Evolutionary conservation across 768 basidiomycete genomes (phyloP).

Genomic region (Trametes villosa): DNA sequence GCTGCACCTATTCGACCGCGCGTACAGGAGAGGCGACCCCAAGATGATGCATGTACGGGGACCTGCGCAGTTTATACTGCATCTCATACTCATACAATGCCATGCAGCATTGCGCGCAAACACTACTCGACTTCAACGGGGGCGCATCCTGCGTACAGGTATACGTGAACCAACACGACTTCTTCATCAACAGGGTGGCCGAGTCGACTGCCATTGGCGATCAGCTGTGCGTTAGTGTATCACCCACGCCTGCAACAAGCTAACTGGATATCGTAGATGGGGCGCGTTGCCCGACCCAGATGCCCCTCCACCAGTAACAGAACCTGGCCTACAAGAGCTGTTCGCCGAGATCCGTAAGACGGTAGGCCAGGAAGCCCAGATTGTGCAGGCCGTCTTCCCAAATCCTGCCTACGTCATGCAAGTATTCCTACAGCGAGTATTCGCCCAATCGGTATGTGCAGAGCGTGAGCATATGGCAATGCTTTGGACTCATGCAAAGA

Average conservation of each 20-base stretch:
- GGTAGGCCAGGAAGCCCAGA: conserved; percentile 94
- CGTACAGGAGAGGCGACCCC: conserved; percentile 95
- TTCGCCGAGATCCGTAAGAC: conserved; percentile 89
- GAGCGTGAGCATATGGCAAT: not conserved
- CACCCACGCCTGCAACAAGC: not conserved
- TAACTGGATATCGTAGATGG: conserved; percentile 62
- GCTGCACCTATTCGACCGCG: conserved; percentile 92
- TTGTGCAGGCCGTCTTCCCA: conserved; percentile 98
- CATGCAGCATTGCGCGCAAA: conserved; percentile 97
- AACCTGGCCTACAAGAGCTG: conserved; percentile 77
- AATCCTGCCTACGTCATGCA: conserved; percentile 97
- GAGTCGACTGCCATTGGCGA: conserved; percentile 61
- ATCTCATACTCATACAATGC: conserved; percentile 10
- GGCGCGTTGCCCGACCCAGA: conserved; percentile 78
- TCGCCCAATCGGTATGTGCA: conserved; percentile 87
- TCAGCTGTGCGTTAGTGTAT: conserved; percentile 55
- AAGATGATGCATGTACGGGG: conserved; percentile 93
- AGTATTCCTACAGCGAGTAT: conserved; percentile 95
- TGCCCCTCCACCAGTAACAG: conserved; percentile 72
- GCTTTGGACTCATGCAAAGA: conserved; percentile 1
- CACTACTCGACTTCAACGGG: conserved; percentile 96
- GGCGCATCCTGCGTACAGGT: conserved; percentile 96
- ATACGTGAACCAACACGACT: conserved; percentile 99
- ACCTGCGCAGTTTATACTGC: conserved; percentile 30
- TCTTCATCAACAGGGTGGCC: conserved; percentile 94